Percentiles rank a stretch among this genome's conserved stretches.
Evolutionary conservation across 1,284 basidiomycete genomes (phyloP).

Genomic region (Pterulicium gracile): DNA sequence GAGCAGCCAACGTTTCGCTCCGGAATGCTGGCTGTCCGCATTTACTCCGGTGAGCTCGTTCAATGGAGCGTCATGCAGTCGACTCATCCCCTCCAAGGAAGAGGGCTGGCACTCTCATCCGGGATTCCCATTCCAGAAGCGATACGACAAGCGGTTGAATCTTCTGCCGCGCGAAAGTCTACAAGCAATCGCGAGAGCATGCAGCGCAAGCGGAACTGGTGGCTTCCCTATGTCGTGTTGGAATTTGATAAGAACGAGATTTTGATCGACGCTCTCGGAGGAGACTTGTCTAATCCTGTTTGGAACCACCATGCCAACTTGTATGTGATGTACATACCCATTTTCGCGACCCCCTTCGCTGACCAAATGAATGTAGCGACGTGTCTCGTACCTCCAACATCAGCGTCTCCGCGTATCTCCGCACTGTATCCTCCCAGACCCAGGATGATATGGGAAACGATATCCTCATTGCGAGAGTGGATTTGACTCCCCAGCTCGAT

Average conservation of each 20-base stretch:
- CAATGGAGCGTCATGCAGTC: slow-evolving; percentile 1
- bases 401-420: slow-evolving; percentile 79
- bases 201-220: slow-evolving; percentile 88
- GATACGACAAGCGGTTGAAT: slow-evolving; percentile 75
- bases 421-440: slow-evolving; percentile 56
- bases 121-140: slow-evolving; percentile 73
- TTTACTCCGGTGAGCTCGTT: slow-evolving; percentile 62
- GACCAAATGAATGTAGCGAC: no score
- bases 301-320: slow-evolving; percentile 99
- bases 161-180: slow-evolving; percentile 36
- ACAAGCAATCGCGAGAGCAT: slow-evolving; percentile 75
- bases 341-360: slow-evolving; percentile 5
- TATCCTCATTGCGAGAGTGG: slow-evolving; percentile 83
- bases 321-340: slow-evolving; percentile 34
- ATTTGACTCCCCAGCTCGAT: slow-evolving; percentile 84
- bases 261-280: slow-evolving; percentile 89
- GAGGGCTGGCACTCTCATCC: slow-evolving; percentile 64
- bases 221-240: slow-evolving; percentile 94
- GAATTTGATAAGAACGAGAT: slow-evolving; percentile 99
- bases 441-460: slow-evolving; percentile 82
- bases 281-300: slow-evolving; percentile 73
- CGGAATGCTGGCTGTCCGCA: slow-evolving; percentile 79
- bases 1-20: slow-evolving; percentile 55
- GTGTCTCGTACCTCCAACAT: slow-evolving; percentile 88
- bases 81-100: slow-evolving; percentile 34